Evolutionary conservation across 257 asterid species (phyloP).

Genomic region (Salvia rosmarinus): DNA sequence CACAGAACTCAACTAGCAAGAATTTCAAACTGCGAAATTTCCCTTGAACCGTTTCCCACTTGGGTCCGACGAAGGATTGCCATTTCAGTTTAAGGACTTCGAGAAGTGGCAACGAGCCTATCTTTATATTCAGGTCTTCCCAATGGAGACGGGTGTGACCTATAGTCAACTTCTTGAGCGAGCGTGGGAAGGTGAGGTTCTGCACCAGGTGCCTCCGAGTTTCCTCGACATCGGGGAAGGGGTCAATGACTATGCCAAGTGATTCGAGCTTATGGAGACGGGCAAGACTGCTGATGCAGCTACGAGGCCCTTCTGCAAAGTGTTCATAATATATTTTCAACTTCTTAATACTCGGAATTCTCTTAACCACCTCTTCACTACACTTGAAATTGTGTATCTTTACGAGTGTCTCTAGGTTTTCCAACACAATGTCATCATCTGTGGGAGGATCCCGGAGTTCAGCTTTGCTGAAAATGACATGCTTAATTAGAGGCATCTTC

Average conservation of each 20-base stretch:
- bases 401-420: conserved; percentile 12
- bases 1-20: background rate
- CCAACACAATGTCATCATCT: conserved; percentile 1
- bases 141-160: background rate
- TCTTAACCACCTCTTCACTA: conserved; percentile 20
- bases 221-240: background rate
- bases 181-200: conserved; percentile 14
- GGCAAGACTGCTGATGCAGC: conserved; percentile 10
- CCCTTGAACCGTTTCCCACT: conserved; percentile 5
- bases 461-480: background rate
- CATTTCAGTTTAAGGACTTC: background rate
- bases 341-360: conserved; percentile 33
- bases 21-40: background rate
- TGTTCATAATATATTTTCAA: background rate
- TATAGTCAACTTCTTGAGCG: background rate
- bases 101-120: conserved; percentile 7
- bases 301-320: background rate
- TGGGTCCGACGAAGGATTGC: background rate
- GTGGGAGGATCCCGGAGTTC: conserved; percentile 25
- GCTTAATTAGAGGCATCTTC: conserved; percentile 33
- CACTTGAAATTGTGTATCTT: background rate
- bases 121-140: background rate
- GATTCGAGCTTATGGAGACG: conserved; percentile 27
- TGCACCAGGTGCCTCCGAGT: background rate
- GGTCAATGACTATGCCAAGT: background rate